phyloP scores from a whole-genome alignment of 371 early-diverging fungal genomes.

The Dinochytrium kinnereticum region DNA sequence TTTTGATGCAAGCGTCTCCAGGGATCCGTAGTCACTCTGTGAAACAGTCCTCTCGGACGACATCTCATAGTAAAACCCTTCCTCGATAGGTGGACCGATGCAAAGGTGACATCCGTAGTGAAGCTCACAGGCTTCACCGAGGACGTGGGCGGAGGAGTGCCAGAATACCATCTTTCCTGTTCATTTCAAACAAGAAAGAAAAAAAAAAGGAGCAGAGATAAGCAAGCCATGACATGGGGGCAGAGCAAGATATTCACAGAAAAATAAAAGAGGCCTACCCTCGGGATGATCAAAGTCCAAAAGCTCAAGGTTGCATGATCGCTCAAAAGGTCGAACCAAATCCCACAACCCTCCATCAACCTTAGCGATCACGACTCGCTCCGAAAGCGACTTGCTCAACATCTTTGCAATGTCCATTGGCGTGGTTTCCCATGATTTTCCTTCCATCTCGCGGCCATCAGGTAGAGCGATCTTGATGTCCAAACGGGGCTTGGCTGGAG shows the following conservation, averaged over 20 bases:
- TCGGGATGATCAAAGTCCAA: constrained; percentile 96
- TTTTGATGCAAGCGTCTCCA: constrained; percentile 85
- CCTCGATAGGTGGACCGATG: constrained; percentile 98
- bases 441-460: constrained; percentile 84
- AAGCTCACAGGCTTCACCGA: constrained; percentile 98
- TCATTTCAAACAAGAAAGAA: too few relatives aligned
- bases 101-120: constrained; percentile 97
- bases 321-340: constrained; percentile 86
- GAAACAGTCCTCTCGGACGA: constrained; percentile 78
- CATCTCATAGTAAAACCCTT: constrained; percentile 99
- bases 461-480: constrained; percentile 90
- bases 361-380: constrained; percentile 94
- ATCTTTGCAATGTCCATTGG: constrained; percentile 92
- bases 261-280: too few relatives aligned
- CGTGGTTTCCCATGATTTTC: constrained; percentile 94
- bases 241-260: too few relatives aligned
- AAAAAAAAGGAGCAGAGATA: too few relatives aligned
- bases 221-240: too few relatives aligned
- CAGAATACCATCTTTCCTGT: constrained; percentile 93
- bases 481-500: constrained; percentile 81
- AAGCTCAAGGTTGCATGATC: constrained; percentile 83
- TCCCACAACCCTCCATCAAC: constrained; percentile 96
- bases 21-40: constrained; percentile 81
- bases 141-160: constrained; percentile 99
- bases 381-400: constrained; percentile 88